These are phyloP conservation scores for Tritrichomonas foetus DNA, from an alignment of 208 protist genomes.

Conservation along the genomic window DNA sequence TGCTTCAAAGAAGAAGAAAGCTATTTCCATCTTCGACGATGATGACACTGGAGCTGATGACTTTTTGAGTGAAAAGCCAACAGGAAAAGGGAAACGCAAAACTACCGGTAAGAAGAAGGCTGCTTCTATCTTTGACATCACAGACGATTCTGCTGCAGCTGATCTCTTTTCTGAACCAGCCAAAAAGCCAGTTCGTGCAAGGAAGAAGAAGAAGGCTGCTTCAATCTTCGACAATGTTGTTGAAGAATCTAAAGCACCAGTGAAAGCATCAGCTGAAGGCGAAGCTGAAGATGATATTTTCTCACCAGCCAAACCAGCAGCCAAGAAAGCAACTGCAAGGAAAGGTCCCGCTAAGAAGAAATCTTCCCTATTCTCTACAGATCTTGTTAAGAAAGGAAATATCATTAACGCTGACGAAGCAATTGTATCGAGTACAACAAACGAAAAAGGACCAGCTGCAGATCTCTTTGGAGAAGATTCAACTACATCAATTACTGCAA, in stretches of 20 bases:
- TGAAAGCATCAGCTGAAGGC: neutral
- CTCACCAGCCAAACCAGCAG: neutral
- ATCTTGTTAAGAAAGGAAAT: neutral
- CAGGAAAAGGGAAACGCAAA: neutral
- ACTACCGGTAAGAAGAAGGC: neutral
- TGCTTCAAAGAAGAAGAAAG: neutral
- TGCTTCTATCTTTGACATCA: neutral
- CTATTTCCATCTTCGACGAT: neutral
- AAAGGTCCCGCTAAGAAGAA: neutral
- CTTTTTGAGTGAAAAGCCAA: neutral
- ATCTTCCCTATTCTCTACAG: neutral
- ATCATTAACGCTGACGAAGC: neutral
- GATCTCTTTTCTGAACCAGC: too few relatives aligned
- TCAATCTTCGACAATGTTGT: neutral
- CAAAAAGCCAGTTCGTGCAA: neutral
- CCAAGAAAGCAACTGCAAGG: neutral
- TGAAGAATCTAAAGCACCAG: neutral
- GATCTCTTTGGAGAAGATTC: neutral
- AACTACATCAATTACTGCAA: neutral
- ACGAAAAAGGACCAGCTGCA: neutral
- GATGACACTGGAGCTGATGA: neutral
- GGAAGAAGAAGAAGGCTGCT: neutral
- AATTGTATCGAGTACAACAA: neutral
- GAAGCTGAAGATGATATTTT: neutral
- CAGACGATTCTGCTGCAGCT: neutral